Base-by-base conservation (phyloP, 768 basidiomycete genomes). In the Amanita exitialis region DNA sequence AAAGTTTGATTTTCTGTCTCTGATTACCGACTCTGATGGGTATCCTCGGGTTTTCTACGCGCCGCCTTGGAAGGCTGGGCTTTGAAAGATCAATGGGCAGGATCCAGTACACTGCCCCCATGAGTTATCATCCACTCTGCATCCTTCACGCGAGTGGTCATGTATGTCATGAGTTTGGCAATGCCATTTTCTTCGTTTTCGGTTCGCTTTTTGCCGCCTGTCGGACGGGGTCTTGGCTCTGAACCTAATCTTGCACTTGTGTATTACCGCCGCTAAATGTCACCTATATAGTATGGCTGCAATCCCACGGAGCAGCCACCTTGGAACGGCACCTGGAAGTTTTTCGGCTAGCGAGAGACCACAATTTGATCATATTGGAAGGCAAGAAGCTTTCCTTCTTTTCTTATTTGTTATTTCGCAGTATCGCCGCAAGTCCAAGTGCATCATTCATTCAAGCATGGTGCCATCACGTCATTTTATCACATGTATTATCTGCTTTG, bases 321-420 rank as follows among this genome's bases (percentile, higher is more conserved):
- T 65, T 78, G 37, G 77, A 82, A 50, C 77, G 91, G 45, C 77
- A 85, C 36, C 72, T 79, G 63, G 80, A 83, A 62, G 79, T 90
- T 6, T 75, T 95, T 21, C 68, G 73, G 54, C 72, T 95, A 13
- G 82, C 86, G 12, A 73, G 76, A 52, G 75, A 86, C 58, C 75
- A 90, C 62, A 74, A 86, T 59, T 78, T 95, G 56, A 63, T 95
- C 49, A 86, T 96, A 59, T 68, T 95, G 44, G 92, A 95, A 77
- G 90, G 90, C 81, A 45, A 16, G 71, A 57, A 47, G 41, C 37
- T 28, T 36, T 30, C 10, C n/a, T 49, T 21, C 15, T 7, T 49
- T n/a, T 18, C 28, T 49, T 16, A 9, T n/a, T 18, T 8, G 12
- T 32, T 32, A 12, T 32, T 12, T 44, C 23, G 18, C 32, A 13